These are phyloP conservation scores for Telopea speciosissima DNA, from an alignment of 177 flowering plant species.

Conservation along the genomic window DNA sequence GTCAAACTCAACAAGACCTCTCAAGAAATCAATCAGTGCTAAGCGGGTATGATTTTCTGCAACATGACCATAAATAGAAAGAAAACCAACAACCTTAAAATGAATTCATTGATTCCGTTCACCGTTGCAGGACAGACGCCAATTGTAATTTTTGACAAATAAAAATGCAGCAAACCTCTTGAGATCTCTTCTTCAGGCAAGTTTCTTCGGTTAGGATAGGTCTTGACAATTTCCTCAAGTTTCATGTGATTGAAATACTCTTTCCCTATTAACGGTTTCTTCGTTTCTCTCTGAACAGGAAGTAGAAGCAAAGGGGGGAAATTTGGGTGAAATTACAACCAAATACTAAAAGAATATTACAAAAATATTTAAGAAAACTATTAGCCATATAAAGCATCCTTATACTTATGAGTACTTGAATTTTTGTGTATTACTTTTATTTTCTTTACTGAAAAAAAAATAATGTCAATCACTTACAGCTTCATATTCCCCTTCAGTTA, in stretches of 20 bases:
- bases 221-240: constrained; percentile 72
- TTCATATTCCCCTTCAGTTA: constrained; percentile 84
- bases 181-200: constrained; percentile 59
- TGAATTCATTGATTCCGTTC: too few species aligned
- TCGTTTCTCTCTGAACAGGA: constrained; percentile 66
- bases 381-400: not conserved
- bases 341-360: not conserved
- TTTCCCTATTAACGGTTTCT: constrained; percentile 81
- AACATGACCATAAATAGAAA: constrained; percentile 10
- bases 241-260: constrained; percentile 78
- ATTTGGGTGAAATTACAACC: not conserved
- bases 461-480: constrained; percentile 50
- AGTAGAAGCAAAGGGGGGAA: not conserved
- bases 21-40: constrained; percentile 88
- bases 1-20: constrained; percentile 95
- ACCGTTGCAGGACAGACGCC: too few species aligned
- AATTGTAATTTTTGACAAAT: not conserved
- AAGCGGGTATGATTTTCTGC: constrained; percentile 74
- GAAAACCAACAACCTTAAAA: constrained; percentile 9
- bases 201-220: constrained; percentile 69
- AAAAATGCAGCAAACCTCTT: constrained; percentile 44
- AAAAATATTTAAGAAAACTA: not conserved
- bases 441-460: not conserved
- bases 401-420: too few species aligned
- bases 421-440: not conserved